Evolutionary conservation across 2,329 filamentous ascomycete species (phyloP).

Genomic region (Fusarium hostae): DNA sequence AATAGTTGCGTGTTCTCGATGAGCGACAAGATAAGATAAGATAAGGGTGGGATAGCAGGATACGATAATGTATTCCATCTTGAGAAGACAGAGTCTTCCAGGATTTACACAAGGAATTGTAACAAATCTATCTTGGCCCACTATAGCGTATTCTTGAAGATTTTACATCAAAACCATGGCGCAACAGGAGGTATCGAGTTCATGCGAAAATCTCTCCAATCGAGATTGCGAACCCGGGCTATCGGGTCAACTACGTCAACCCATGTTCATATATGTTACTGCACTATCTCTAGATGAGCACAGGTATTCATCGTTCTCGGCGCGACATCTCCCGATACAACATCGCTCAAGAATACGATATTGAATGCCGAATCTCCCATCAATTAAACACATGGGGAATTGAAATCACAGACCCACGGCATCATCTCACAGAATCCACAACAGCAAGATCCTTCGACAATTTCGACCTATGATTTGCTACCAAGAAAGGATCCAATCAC

Average conservation of each 20-base stretch:
- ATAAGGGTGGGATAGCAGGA: not conserved
- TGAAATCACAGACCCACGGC: not conserved
- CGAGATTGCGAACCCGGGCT: not conserved
- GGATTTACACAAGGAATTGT: not conserved
- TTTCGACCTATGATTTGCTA: not conserved
- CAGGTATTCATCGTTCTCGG: not conserved
- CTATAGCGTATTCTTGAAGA: too few relatives aligned
- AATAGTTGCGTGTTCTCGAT: fast-evolving
- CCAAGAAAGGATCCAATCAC: not conserved
- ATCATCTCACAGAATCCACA: not conserved
- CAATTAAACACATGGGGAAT: not conserved
- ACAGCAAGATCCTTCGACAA: not conserved
- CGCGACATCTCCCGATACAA: not conserved
- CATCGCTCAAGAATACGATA: not conserved
- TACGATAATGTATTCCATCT: too few relatives aligned
- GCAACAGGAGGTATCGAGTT: too few relatives aligned
- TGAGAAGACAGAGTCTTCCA: too few relatives aligned
- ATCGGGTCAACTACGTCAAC: not conserved
- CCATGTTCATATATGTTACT: not conserved
- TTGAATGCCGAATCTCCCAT: not conserved
- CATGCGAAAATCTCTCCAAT: not conserved
- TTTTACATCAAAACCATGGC: fast-evolving
- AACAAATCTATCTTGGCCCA: fast-evolving
- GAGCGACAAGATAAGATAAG: not conserved
- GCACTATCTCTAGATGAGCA: not conserved